Evolutionary conservation across 2,329 filamentous ascomycete genomes (phyloP), one percentile per base, ranked within the genome.

Genomic region (Chaetothyriales sp.): DNA sequence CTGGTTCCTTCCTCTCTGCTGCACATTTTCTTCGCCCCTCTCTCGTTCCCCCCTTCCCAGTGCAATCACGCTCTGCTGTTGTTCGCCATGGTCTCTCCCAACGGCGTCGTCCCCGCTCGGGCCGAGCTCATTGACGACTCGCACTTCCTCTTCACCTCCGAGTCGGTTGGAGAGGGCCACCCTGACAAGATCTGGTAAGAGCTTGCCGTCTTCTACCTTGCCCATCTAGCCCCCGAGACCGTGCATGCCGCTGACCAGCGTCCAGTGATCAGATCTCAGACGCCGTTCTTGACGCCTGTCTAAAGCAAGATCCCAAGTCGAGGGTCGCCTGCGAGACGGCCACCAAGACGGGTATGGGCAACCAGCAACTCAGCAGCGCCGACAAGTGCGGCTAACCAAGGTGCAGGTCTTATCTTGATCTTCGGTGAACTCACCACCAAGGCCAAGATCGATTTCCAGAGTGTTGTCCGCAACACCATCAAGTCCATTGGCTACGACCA

Each of bases 281-380:
- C 77, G 90, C 92, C 65, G 81, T 98, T 67, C 89, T 98, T 77
- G 92, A 98, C 79, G 92, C 92, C 75, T 97, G 92, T 77, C 78
- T 98, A 67, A 77, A 78, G 58, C 85, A 92, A 73, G 92, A 98
- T 71, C 90, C 90, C 61, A 82, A 95, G 68, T 97, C 92, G 78
- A 98, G 97, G 81, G 85, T 97, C 64, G 92, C 92, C 70, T 98
- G 92, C 74, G 92, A 98, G 80, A 95, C 90, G 62, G 92, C 92
- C 66, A 95, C 92, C 77, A 98, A 98, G 86, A 98, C 92, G 63
- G 92, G 92, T 73, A 86, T 54, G 66, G 62, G 58, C 43, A 48
- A 18, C 43, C 15, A 9, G 18, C 9, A 22, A 19, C 2, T 28
- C 13, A 9, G 46, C 13, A 18, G 10, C 15, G 33, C 9, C 37